Evolutionary conservation across 2,329 filamentous ascomycete species (phyloP), one percentile per base, ranked within the genome.

Genomic region (Exophiala sideris): DNA sequence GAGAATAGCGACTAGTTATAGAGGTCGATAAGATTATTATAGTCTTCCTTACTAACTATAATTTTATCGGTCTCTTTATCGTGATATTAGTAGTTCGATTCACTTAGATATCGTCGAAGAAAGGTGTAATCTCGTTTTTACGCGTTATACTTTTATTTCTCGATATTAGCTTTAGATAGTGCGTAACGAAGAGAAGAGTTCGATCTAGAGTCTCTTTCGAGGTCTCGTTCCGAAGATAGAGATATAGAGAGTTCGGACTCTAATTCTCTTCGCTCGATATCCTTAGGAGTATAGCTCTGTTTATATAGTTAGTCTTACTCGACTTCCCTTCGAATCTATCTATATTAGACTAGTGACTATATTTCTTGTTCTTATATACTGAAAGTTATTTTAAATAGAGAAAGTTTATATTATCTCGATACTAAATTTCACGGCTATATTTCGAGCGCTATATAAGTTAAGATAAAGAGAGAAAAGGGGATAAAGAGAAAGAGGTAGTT

Each of bases 21-120:
- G 4, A 48, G 53, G n/a, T 51, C 41, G 10, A 50, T 33, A 34
- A 41, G 66, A 54, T 78, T 75, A n/a, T 68, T 60, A 1, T 45
- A 18, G 7, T 34, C 49, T 24, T 36, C 21, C 7, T 14, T 38
- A 8, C 35, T 34, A 18, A 51, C 41, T 5, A 40, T 6, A n/a
- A 39, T 33, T 34, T 51, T 46, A 14, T 16, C 45, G 33, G 14
- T 34, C 11, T 45, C 42, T 20, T 18, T n/a, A 5, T 47, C 1
- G 16, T 8, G 35, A 16, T 38, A 5, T 38, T 38, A 5, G 35
- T 38, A 38, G 35, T 38, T 3, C 5, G 35, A 5, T 38, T 38
- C 35, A 16, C 35, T 38, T 38, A 5, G 11, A 5, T 38, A 5
- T 16, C 35, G 3, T 11, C 35, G 35, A 11, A 38, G 35, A 3